These are phyloP conservation scores for Thielaviopsis punctulata DNA, from an alignment of 2,329 filamentous ascomycete species.

Conservation along the genomic window DNA sequence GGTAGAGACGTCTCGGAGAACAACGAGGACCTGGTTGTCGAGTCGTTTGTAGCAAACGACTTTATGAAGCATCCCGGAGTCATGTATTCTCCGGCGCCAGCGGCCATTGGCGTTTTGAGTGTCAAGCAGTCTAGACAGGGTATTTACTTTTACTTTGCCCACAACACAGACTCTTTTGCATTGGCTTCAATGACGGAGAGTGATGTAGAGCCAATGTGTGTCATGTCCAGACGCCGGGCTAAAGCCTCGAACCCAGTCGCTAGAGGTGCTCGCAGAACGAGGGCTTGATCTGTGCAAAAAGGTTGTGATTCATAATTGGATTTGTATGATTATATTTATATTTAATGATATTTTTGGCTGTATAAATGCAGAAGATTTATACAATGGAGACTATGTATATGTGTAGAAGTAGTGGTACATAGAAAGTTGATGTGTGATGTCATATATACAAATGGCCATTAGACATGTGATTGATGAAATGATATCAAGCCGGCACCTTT, in stretches of 20 bases:
- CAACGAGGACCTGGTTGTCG: constrained; percentile 61
- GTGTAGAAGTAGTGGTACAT: not conserved
- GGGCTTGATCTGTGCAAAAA: constrained; percentile 16
- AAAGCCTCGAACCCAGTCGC: constrained; percentile 42
- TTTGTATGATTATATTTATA: not conserved
- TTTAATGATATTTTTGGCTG: not conserved
- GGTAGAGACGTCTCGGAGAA: constrained; percentile 49
- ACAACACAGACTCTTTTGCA: constrained; percentile 84
- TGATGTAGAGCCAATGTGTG: constrained; percentile 57
- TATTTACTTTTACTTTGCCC: constrained; percentile 77
- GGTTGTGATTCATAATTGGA: not conserved
- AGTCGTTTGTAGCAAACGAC: constrained; percentile 65
- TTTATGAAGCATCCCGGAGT: constrained; percentile 90
- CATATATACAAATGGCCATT: not conserved
- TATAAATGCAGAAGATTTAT: not conserved
- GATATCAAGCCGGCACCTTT: not conserved
- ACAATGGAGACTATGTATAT: not conserved
- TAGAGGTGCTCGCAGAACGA: constrained; percentile 34
- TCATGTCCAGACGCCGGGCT: constrained; percentile 44
- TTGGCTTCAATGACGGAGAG: constrained; percentile 74
- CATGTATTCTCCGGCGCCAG: constrained; percentile 57
- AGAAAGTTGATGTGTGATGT: not conserved
- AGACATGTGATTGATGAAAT: not conserved
- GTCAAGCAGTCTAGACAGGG: constrained; percentile 70
- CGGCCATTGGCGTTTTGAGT: constrained; percentile 77